phyloP scores from a whole-genome alignment of 1,284 basidiomycete genomes.

The Gymnopus androsaceus region DNA sequence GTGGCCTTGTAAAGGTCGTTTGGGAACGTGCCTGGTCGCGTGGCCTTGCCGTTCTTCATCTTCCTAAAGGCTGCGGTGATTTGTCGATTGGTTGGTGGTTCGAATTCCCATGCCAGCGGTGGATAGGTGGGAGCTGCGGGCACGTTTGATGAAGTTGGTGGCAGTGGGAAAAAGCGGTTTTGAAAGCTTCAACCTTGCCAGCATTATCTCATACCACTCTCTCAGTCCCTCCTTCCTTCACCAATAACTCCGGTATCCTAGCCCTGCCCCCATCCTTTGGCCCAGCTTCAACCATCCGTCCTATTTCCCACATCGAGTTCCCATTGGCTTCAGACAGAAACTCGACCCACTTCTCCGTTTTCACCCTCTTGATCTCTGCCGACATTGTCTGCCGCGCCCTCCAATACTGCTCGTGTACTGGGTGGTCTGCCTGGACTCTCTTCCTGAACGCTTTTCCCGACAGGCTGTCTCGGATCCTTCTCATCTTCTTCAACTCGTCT shows the following conservation, averaged over 20 bases:
- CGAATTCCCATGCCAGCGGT: too few relatives aligned
- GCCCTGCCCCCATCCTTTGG: too few relatives aligned
- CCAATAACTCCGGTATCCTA: too few relatives aligned
- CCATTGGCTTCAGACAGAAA: neutral
- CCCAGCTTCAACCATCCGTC: too few relatives aligned
- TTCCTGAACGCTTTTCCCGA: neutral
- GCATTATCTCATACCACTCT: too few relatives aligned
- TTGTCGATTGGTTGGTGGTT: too few relatives aligned
- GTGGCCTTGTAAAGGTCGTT: slow-evolving; percentile 31
- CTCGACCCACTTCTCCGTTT: neutral
- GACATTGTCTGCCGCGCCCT: neutral
- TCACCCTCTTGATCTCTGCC: neutral
- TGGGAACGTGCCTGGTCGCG: slow-evolving; percentile 29
- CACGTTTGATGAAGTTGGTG: too few relatives aligned
- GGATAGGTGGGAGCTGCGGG: too few relatives aligned
- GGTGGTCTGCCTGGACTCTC: neutral
- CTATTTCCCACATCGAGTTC: neutral
- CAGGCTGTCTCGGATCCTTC: neutral
- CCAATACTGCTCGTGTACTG: neutral
- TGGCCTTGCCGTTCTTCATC: slow-evolving; percentile 33
- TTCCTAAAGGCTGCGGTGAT: too few relatives aligned
- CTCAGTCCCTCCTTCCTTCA: too few relatives aligned
- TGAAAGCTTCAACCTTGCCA: too few relatives aligned
- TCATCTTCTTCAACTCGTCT: neutral
- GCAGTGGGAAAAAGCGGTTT: too few relatives aligned